Conservation (phyloP, 2,329 filamentous ascomycete species). For the Xylaria multiplex region DNA sequence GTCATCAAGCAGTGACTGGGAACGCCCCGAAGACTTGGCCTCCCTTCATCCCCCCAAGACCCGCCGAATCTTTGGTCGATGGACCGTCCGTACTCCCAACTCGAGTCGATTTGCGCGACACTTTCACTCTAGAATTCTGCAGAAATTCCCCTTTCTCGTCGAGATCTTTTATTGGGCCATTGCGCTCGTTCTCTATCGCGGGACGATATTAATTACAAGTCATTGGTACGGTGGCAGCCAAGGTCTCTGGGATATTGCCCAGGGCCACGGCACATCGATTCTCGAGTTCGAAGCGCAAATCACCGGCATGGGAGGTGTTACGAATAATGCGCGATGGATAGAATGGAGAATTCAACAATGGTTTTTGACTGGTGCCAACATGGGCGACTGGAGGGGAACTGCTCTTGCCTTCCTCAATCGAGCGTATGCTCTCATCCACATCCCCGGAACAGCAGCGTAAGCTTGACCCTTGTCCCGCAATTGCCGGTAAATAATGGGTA, state of each 20-base stretch:
- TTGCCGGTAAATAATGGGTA: not conserved
- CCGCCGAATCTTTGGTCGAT: slow-evolving; percentile 46
- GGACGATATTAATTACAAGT: slow-evolving; percentile 64
- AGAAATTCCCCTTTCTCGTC: slow-evolving; percentile 74
- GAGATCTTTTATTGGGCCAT: slow-evolving; percentile 81
- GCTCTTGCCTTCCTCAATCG: slow-evolving; percentile 59
- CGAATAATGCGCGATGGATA: slow-evolving; percentile 51
- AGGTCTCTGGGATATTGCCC: slow-evolving; percentile 57
- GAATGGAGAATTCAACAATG: slow-evolving; percentile 52
- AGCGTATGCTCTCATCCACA: slow-evolving; percentile 61
- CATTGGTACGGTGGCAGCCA: slow-evolving; percentile 61
- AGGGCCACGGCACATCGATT: slow-evolving; percentile 56
- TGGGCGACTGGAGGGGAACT: slow-evolving; percentile 48
- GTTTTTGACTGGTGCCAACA: slow-evolving; percentile 51
- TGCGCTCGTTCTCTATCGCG: slow-evolving; percentile 71
- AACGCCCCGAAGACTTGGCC: slow-evolving; percentile 35
- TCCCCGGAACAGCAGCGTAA: slow-evolving; percentile 60
- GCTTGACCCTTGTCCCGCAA: not conserved
- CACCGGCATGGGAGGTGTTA: slow-evolving; percentile 40
- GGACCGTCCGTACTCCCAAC: slow-evolving; percentile 59
- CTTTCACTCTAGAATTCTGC: slow-evolving; percentile 67
- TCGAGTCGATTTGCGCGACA: slow-evolving; percentile 67
- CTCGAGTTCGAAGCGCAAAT: slow-evolving; percentile 53
- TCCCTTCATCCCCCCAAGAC: slow-evolving; percentile 44
- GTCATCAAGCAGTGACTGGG: slow-evolving; percentile 39